Evolutionary conservation across 2,329 filamentous ascomycete species (phyloP).

Genomic region (Fusarium stilboides): DNA sequence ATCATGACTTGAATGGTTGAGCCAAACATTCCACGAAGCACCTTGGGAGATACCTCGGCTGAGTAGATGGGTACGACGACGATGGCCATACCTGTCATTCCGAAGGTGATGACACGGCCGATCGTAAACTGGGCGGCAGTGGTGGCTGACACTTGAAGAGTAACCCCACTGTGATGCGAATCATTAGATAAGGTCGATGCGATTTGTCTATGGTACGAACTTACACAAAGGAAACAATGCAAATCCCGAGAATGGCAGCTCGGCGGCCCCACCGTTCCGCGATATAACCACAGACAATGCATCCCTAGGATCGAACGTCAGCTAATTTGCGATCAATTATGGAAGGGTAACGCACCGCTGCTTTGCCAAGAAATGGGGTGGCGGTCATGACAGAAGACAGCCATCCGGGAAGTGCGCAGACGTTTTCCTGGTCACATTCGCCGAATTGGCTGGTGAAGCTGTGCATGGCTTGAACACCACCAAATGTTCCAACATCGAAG

Average conservation of each 20-base stretch:
- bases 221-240: constrained; percentile 24
- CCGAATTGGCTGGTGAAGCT: constrained; percentile 46
- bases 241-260: constrained; percentile 44
- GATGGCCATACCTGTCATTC: constrained; percentile 53
- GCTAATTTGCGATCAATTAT: too few species aligned
- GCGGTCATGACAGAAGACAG: constrained; percentile 49
- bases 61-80: constrained; percentile 53
- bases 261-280: constrained; percentile 50
- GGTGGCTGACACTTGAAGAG: constrained; percentile 50
- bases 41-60: constrained; percentile 48
- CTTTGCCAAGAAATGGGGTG: constrained; percentile 48
- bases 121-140: constrained; percentile 52
- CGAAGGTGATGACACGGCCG: constrained; percentile 51
- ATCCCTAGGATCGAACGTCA: background rate
- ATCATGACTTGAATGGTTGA: constrained; percentile 52
- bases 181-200: too few species aligned
- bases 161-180: constrained; percentile 37
- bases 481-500: constrained; percentile 49
- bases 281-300: constrained; percentile 36
- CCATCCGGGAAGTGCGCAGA: constrained; percentile 40
- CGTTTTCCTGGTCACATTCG: constrained; percentile 31
- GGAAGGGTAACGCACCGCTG: background rate
- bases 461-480: constrained; percentile 49
- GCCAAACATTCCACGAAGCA: constrained; percentile 49
- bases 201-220: background rate